These are phyloP conservation scores for Hylodesmum podocarpum DNA, from an alignment of 306 rosid species.

Conservation along the genomic window DNA sequence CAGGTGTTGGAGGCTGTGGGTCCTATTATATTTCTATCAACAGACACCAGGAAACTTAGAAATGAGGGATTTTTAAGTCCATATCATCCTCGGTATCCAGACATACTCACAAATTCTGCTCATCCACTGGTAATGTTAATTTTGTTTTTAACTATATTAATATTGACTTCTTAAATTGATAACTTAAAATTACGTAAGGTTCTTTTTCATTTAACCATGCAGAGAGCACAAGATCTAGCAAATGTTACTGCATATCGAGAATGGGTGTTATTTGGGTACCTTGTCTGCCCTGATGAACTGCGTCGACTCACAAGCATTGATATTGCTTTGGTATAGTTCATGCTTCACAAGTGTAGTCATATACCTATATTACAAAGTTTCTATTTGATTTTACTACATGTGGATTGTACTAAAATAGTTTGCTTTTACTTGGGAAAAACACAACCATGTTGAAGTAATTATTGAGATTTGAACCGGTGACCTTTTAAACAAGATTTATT, in stretches of 20 bases:
- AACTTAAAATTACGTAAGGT: constrained; percentile 26
- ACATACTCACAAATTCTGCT: constrained; percentile 97
- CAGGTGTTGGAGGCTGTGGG: constrained; percentile 99
- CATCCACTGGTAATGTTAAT: constrained; percentile 80
- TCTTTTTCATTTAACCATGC: constrained; percentile 32
- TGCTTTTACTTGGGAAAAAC: constrained; percentile 4
- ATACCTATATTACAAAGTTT: constrained; percentile 10
- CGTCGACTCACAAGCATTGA: constrained; percentile 99
- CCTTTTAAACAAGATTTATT: neutral
- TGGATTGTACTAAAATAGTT: constrained; percentile 10
- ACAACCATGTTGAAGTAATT: neutral
- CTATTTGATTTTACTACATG: constrained; percentile 21
- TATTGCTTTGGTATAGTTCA: constrained; percentile 80
- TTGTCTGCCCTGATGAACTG: constrained; percentile 98
- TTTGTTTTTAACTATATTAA: constrained; percentile 14
- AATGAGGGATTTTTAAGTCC: constrained; percentile 99
- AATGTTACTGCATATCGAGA: constrained; percentile 96
- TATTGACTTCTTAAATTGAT: constrained; percentile 29
- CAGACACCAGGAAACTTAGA: constrained; percentile 96
- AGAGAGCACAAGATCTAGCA: constrained; percentile 99
- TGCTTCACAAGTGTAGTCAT: constrained; percentile 18
- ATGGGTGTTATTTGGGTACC: constrained; percentile 97
- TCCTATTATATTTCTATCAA: constrained; percentile 89
- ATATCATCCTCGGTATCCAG: constrained; percentile 98
- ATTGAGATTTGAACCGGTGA: neutral